These are phyloP conservation scores for Metschnikowia sp. DNA, from an alignment of 805 yeast species.

Conservation along the genomic window DNA sequence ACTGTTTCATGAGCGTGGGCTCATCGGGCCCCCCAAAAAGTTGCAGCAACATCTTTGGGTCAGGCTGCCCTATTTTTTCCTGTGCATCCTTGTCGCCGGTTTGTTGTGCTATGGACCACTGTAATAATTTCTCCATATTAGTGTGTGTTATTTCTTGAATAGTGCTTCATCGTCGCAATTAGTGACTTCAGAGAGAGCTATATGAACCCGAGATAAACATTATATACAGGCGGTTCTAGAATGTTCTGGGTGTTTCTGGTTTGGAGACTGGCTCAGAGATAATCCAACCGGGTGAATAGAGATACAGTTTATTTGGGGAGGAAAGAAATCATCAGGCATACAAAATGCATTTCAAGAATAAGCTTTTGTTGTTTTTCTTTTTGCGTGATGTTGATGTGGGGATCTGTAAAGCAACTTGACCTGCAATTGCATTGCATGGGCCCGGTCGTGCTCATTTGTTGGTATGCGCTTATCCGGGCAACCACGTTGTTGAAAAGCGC, in stretches of 20 bases:
- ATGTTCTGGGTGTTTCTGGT: slow-evolving; percentile 10
- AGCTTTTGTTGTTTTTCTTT: too few species aligned
- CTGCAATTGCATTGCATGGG: slow-evolving; percentile 7
- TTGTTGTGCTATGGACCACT: slow-evolving; percentile 87
- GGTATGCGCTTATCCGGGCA: slow-evolving; percentile 8
- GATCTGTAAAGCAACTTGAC: too few species aligned
- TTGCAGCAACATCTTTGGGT: slow-evolving; percentile 74
- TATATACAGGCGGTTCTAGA: slow-evolving; percentile 16
- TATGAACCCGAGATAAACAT: neutral
- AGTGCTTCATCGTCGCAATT: too few species aligned
- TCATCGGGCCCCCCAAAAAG: slow-evolving; percentile 83
- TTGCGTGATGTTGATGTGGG: too few species aligned
- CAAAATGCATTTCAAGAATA: too few species aligned
- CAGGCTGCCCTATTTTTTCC: slow-evolving; percentile 63
- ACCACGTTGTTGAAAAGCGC: neutral
- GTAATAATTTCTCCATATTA: slow-evolving; percentile 80
- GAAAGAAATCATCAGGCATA: too few species aligned
- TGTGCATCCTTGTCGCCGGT: slow-evolving; percentile 69
- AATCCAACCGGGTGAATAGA: too few species aligned
- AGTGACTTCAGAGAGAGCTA: too few species aligned
- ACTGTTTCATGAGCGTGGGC: slow-evolving; percentile 79
- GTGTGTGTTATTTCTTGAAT: neutral
- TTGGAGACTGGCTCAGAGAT: too few species aligned
- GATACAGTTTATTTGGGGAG: too few species aligned
- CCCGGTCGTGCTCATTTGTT: neutral